These are phyloP conservation scores for Eugenia klotzschiana DNA, from an alignment of 441 rosid genomes.

Conservation along the genomic window DNA sequence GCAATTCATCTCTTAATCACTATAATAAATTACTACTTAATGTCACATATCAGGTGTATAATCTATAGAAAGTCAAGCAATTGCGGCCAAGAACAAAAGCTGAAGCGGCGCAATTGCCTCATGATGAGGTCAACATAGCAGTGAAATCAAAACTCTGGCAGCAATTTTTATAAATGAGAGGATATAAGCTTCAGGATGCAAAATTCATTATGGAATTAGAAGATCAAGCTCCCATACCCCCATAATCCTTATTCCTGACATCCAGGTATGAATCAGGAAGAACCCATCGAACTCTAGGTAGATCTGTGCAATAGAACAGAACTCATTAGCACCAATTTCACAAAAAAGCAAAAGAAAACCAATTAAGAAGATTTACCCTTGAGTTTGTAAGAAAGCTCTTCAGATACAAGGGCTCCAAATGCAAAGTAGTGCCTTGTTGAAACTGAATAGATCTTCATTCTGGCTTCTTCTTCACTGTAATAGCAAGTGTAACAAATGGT, in stretches of 20 bases:
- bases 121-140: background rate
- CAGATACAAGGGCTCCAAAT: conserved; percentile 79
- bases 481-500: background rate
- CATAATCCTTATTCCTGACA: conserved; percentile 72
- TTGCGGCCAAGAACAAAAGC: background rate
- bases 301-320: conserved; percentile 18
- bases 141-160: background rate
- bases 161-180: background rate
- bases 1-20: background rate
- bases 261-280: conserved; percentile 84
- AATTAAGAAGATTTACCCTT: conserved; percentile 28
- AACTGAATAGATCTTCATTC: conserved; percentile 81
- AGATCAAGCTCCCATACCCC: conserved; percentile 28
- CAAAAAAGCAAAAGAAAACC: background rate
- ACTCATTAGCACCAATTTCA: background rate
- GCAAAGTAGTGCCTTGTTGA: conserved; percentile 75
- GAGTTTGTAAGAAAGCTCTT: conserved; percentile 61
- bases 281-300: conserved; percentile 74
- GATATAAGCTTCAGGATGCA: background rate
- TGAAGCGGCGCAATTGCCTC: background rate
- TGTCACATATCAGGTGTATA: background rate
- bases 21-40: too few relatives aligned
- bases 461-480: conserved; percentile 73
- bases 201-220: background rate
- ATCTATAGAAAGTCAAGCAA: background rate